Evolutionary conservation across 2,329 filamentous ascomycete genomes (phyloP).

Genomic region (Ophiostoma himal-ulmi): DNA sequence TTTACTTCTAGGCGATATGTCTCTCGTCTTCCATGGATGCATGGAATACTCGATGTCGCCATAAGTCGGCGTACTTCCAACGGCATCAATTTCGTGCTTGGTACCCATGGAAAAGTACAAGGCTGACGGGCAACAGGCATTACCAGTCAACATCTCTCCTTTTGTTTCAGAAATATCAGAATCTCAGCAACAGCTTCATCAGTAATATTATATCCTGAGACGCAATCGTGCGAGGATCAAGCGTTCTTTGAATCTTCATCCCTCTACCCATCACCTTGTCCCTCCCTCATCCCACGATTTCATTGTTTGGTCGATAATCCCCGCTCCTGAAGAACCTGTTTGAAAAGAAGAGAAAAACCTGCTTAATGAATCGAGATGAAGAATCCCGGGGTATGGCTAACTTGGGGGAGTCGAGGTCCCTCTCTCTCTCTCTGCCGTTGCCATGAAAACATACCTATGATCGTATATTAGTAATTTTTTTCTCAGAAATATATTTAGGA

Average conservation of each 20-base stretch:
- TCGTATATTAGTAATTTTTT: background rate
- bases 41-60: background rate
- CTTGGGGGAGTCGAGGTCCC: background rate
- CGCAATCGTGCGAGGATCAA: background rate
- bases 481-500: too few relatives aligned
- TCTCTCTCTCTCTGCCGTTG: background rate
- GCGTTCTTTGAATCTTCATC: background rate
- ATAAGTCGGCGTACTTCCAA: background rate
- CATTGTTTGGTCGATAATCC: background rate
- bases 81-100: background rate
- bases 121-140: background rate
- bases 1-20: background rate
- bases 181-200: too few relatives aligned
- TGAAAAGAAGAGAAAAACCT: background rate
- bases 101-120: too few relatives aligned
- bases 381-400: background rate
- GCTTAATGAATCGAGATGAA: background rate
- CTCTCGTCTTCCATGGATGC: background rate
- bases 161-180: background rate
- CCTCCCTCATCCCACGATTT: background rate
- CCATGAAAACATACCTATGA: background rate
- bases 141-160: background rate
- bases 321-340: background rate
- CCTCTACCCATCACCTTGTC: background rate
- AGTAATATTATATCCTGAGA: background rate